Evolutionary conservation across 2,329 filamentous ascomycete species (phyloP).

Genomic region (Pseudogymnoascus sp.): DNA sequence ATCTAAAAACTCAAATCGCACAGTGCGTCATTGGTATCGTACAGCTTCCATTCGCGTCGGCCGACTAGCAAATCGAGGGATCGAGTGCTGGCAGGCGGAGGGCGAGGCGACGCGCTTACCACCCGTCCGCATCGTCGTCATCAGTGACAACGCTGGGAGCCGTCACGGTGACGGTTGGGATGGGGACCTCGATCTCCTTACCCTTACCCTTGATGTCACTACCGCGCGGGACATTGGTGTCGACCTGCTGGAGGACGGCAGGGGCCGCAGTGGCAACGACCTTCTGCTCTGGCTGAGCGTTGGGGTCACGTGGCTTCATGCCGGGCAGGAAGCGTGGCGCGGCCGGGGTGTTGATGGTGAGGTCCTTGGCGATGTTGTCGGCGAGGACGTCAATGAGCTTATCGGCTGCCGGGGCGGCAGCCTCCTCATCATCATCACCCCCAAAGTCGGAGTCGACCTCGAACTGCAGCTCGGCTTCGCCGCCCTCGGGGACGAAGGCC

Average conservation of each 20-base stretch:
- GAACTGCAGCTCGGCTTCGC: slow-evolving; percentile 19
- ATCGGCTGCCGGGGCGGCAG: slow-evolving; percentile 10
- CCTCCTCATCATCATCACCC: slow-evolving; percentile 17
- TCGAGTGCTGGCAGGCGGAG: background rate
- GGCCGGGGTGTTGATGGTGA: background rate
- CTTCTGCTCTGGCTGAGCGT: background rate
- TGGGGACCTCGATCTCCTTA: background rate
- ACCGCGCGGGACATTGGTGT: background rate
- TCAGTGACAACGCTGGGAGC: background rate
- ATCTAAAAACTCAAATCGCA: background rate
- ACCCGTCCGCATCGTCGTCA: background rate
- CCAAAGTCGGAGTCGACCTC: slow-evolving; percentile 19
- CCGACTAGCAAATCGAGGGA: background rate
- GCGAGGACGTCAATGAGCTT: background rate
- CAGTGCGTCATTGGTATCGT: background rate
- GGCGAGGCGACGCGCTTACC: background rate
- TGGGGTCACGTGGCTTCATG: background rate
- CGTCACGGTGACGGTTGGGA: background rate
- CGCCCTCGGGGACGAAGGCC: slow-evolving; percentile 47
- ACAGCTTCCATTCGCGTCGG: background rate
- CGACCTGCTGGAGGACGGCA: background rate
- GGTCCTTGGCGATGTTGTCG: background rate
- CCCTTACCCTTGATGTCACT: background rate
- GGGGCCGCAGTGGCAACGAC: background rate
- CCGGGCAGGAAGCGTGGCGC: background rate